phyloP scores from a whole-genome alignment of 441 rosid genomes.

The Adansonia gregorii region DNA sequence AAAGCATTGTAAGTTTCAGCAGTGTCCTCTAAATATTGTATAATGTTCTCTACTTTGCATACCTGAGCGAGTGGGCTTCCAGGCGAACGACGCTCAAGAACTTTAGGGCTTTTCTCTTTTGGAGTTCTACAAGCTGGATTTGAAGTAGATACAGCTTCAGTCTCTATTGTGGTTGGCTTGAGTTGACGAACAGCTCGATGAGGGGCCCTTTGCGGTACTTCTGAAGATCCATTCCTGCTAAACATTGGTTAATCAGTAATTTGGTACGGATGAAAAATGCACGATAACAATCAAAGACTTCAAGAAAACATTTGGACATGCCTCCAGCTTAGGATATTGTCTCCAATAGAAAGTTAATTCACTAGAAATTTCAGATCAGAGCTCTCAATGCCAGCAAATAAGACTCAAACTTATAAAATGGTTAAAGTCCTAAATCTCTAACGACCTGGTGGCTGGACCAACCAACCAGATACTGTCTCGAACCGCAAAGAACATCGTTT shows the following conservation, averaged over 20 bases:
- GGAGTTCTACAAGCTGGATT: slow-evolving; percentile 48
- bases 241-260: slow-evolving; percentile 18
- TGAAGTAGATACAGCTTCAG: slow-evolving; percentile 55
- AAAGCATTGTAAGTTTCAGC: slow-evolving; percentile 16
- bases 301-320: background rate
- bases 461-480: background rate
- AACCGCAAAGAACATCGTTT: background rate
- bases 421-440: background rate
- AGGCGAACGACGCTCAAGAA: slow-evolving; percentile 56
- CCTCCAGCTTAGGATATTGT: background rate
- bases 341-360: background rate
- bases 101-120: slow-evolving; percentile 58
- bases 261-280: background rate
- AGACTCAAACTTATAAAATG: background rate
- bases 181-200: slow-evolving; percentile 69
- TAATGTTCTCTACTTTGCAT: slow-evolving; percentile 13
- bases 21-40: background rate
- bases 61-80: slow-evolving; percentile 64
- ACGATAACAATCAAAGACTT: background rate
- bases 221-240: slow-evolving; percentile 64
- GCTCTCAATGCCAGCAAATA: background rate
- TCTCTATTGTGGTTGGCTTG: slow-evolving; percentile 53
- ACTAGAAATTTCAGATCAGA: background rate
- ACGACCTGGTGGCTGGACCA: background rate
- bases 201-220: slow-evolving; percentile 64